Conservation (phyloP, 176 grass and related monocot genomes). For the Canna indica region DNA sequence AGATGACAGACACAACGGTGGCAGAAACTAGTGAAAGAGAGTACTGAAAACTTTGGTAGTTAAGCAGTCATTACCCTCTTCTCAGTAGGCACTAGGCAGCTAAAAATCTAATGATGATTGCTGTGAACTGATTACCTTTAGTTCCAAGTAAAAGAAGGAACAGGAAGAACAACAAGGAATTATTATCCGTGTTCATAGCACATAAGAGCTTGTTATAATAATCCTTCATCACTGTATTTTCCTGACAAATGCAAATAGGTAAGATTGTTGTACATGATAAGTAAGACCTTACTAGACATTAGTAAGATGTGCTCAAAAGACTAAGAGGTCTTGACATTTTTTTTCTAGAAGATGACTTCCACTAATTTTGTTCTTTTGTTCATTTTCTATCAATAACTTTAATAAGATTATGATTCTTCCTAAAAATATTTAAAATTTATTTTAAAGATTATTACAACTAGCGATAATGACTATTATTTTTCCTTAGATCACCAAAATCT, state of each 20-base stretch:
- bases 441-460: background rate
- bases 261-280: background rate
- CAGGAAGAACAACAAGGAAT: no score
- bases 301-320: background rate
- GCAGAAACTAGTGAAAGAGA: background rate
- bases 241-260: background rate
- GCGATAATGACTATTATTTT: background rate
- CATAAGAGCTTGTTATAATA: no score
- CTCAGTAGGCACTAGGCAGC: no score
- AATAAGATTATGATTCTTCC: background rate
- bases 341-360: background rate
- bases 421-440: no score
- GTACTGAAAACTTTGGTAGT: no score
- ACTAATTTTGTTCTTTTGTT: background rate
- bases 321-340: background rate
- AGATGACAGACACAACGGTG: background rate
- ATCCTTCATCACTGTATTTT: no score
- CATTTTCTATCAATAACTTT: background rate
- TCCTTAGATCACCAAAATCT: background rate
- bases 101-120: no score
- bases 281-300: background rate
- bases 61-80: no score
- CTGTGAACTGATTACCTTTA: no score
- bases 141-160: no score
- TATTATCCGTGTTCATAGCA: no score